Conservation (phyloP, 768 basidiomycete genomes). For the Hygrophorus pudorinus region DNA sequence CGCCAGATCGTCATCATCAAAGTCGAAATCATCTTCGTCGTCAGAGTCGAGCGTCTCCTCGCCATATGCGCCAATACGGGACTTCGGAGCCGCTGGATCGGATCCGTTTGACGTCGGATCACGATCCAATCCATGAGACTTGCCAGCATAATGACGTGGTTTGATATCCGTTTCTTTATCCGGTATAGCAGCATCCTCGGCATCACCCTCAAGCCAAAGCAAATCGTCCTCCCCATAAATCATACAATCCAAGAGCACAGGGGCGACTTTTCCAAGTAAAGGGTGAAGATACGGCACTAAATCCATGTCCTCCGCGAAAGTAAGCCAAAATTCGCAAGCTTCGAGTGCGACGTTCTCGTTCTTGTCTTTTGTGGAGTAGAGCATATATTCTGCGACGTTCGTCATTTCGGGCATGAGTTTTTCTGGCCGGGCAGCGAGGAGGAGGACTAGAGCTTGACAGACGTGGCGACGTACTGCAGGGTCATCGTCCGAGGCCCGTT, state of each 20-base stretch:
- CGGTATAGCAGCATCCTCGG: slow-evolving; percentile 81
- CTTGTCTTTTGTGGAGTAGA: slow-evolving; percentile 95
- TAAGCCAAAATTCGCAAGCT: slow-evolving; percentile 99
- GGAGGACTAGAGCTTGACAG: slow-evolving; percentile 88
- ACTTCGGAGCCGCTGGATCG: slow-evolving; percentile 25
- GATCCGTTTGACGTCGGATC: slow-evolving; percentile 37
- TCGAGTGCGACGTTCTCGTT: slow-evolving; percentile 95
- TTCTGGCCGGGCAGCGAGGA: slow-evolving; percentile 88
- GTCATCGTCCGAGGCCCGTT: slow-evolving; percentile 89
- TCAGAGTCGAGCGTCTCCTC: slow-evolving; percentile 79
- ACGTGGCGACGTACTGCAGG: slow-evolving; percentile 91
- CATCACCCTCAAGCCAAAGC: slow-evolving; percentile 88
- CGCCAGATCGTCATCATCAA: slow-evolving; percentile 86
- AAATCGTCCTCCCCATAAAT: slow-evolving; percentile 93
- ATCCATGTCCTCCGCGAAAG: slow-evolving; percentile 93
- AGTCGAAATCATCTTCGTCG: slow-evolving; percentile 81
- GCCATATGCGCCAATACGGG: slow-evolving; percentile 57
- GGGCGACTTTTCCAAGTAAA: slow-evolving; percentile 83
- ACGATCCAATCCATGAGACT: slow-evolving; percentile 77
- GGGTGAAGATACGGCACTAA: slow-evolving; percentile 78
- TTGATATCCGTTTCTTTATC: slow-evolving; percentile 96
- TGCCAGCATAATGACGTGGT: slow-evolving; percentile 83
- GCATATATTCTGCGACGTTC: slow-evolving; percentile 97
- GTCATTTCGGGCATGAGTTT: slow-evolving; percentile 94
- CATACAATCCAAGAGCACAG: slow-evolving; percentile 96